These are phyloP conservation scores for Trametes meyenii DNA, from an alignment of 768 basidiomycete species.

Conservation along the genomic window DNA sequence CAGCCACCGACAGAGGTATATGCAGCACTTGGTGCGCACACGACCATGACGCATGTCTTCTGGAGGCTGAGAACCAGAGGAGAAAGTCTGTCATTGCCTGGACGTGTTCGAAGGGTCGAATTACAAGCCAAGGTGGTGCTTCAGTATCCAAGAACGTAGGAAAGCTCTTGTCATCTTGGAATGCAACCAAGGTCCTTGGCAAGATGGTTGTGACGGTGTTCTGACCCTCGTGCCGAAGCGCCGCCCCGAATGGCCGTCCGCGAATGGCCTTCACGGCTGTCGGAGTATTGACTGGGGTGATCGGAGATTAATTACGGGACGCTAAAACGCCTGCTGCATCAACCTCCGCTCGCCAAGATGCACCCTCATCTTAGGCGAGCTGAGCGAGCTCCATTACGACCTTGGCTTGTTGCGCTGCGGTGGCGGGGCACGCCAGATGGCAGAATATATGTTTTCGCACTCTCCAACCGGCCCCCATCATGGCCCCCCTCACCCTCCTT, in stretches of 20 bases:
- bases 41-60: no score
- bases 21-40: no score
- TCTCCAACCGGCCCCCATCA: not conserved
- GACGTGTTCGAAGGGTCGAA: not conserved
- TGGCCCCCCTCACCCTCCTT: conserved; percentile 14
- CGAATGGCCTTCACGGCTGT: not conserved
- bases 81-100: no score
- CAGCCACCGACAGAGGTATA: no score
- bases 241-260: not conserved
- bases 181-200: conserved; percentile 17
- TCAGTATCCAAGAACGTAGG: not conserved
- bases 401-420: conserved; percentile 1
- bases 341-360: no score
- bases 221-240: not conserved
- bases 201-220: conserved; percentile 6
- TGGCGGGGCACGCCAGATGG: not conserved
- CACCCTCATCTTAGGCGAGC: not conserved
- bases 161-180: conserved; percentile 13
- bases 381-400: conserved; percentile 6
- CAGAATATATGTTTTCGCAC: conserved; percentile 1
- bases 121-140: conserved; percentile 1
- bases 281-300: not conserved
- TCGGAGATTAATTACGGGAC: no score
- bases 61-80: no score
- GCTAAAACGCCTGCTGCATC: no score